A percentile compares a stretch with the other conserved stretches of the same genome.
Evolutionary conservation across 257 asterid species (phyloP).

Genomic region (Solanum chiquidenum): DNA sequence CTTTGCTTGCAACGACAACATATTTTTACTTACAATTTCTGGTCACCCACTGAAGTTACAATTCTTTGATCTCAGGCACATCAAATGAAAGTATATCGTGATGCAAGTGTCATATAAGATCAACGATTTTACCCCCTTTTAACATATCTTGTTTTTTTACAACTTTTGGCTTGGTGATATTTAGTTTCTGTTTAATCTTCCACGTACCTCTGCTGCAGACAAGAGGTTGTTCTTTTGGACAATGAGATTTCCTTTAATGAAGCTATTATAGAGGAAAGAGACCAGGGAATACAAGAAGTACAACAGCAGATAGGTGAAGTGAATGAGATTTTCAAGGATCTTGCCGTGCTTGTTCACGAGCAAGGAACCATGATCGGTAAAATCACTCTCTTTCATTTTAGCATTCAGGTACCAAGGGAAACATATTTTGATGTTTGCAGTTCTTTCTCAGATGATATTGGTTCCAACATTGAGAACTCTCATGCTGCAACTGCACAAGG

Average conservation of each 20-base stretch:
- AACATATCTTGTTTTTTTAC: neutral
- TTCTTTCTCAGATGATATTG: conserved; percentile 60
- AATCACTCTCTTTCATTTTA: conserved; percentile 4
- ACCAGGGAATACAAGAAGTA: conserved; percentile 86
- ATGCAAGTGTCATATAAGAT: neutral
- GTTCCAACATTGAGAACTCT: conserved; percentile 68
- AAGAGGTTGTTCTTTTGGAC: conserved; percentile 75
- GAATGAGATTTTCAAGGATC: conserved; percentile 88
- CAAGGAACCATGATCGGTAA: conserved; percentile 93
- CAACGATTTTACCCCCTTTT: neutral
- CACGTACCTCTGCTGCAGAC: conserved; percentile 42
- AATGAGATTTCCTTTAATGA: conserved; percentile 86
- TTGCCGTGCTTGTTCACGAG: conserved; percentile 80
- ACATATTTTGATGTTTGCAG: neutral
- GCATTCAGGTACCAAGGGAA: neutral
- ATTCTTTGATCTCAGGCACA: neutral
- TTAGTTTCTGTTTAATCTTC: neutral
- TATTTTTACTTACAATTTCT: neutral
- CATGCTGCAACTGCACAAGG: conserved; percentile 89
- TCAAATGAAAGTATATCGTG: neutral
- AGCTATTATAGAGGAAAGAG: conserved; percentile 92
- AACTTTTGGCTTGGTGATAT: neutral
- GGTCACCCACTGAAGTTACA: neutral
- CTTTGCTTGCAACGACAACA: neutral
- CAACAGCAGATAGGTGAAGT: conserved; percentile 96